These are phyloP conservation scores for Talaromyces adpressus DNA, from an alignment of 495 filamentous ascomycete genomes.

Conservation along the genomic window DNA sequence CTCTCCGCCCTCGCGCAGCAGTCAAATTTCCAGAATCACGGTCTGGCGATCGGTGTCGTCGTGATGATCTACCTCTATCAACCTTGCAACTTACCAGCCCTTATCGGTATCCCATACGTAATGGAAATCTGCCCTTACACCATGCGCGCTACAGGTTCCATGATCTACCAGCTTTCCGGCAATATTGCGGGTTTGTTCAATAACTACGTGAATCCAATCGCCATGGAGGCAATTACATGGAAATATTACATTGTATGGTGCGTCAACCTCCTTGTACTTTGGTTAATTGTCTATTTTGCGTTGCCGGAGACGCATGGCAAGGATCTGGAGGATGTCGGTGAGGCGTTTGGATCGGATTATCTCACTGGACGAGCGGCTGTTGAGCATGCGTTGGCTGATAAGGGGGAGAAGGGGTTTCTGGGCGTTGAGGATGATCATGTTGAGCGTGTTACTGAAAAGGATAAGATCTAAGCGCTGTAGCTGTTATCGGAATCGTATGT, in stretches of 20 bases:
- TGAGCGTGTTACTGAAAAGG: neutral
- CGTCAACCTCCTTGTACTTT: conserved; percentile 36
- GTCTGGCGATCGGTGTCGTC: neutral
- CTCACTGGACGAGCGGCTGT: neutral
- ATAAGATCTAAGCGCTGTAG: neutral
- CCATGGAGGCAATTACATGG: conserved; percentile 48
- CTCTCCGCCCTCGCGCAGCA: neutral
- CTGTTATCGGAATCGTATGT: neutral
- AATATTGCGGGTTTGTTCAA: conserved; percentile 35
- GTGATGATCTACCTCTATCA: neutral
- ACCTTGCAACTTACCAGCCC: neutral
- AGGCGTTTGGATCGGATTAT: conserved; percentile 12
- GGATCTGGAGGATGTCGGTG: conserved; percentile 24
- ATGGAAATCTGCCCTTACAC: conserved; percentile 62
- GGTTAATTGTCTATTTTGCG: conserved; percentile 19
- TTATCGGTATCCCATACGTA: conserved; percentile 31
- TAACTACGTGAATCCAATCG: conserved; percentile 51
- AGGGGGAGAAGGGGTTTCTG: neutral
- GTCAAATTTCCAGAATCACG: neutral
- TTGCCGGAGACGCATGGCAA: conserved; percentile 25
- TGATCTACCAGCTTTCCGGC: conserved; percentile 46
- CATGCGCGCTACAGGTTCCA: conserved; percentile 63
- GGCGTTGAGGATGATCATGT: neutral
- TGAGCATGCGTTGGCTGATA: neutral
- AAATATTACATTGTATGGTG: conserved; percentile 53